phyloP scores from a whole-genome alignment of 2,329 filamentous ascomycete species.

The Triangularia verruculosa region DNA sequence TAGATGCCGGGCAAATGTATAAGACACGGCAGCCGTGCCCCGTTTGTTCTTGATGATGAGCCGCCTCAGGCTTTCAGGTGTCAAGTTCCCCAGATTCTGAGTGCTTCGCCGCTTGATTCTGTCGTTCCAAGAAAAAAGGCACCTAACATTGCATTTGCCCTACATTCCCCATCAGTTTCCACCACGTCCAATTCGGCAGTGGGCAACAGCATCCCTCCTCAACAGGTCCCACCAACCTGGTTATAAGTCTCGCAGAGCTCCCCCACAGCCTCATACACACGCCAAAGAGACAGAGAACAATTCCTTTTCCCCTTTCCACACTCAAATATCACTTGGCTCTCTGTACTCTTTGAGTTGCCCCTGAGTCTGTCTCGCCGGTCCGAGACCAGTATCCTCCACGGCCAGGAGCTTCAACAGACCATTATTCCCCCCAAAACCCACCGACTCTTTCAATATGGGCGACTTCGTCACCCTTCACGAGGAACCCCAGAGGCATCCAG shows the following conservation, averaged over 20 bases:
- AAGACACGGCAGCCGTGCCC: constrained; percentile 1
- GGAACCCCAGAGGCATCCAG: constrained; percentile 7
- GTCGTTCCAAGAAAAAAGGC: background rate
- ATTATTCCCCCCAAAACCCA: background rate
- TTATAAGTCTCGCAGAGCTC: background rate
- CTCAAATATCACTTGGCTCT: background rate
- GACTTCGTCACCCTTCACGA: constrained; percentile 17
- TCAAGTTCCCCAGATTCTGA: background rate
- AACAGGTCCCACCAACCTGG: background rate
- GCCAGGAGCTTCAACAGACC: background rate
- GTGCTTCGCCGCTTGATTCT: background rate
- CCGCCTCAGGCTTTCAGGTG: background rate
- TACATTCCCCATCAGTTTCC: background rate
- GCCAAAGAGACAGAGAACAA: background rate
- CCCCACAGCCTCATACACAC: background rate
- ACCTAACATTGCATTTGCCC: background rate
- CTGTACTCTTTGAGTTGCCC: background rate
- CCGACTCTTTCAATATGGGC: constrained; percentile 6
- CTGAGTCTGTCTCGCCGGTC: background rate
- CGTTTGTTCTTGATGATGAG: background rate
- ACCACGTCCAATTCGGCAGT: background rate
- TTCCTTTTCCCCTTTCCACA: background rate
- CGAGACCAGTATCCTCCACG: background rate
- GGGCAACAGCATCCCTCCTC: background rate
- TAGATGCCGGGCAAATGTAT: constrained; percentile 4